phyloP scores from a whole-genome alignment of 2,329 filamentous ascomycete genomes.

The Chrysoporthe deuterocubensis region DNA sequence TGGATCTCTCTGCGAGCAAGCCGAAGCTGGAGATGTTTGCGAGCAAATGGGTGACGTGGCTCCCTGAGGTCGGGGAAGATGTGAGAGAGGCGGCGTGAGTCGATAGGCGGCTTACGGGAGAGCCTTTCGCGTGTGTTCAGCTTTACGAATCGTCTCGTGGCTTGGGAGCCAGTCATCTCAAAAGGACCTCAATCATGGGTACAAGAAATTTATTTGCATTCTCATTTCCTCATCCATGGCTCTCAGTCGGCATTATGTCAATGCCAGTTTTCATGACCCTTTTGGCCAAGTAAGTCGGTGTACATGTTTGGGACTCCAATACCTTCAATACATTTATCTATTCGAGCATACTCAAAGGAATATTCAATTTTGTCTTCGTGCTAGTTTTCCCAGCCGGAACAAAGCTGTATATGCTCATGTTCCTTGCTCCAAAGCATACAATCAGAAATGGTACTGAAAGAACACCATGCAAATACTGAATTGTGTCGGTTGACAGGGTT shows the following conservation, averaged over 20 bases:
- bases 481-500: no score
- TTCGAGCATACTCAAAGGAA: background rate
- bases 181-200: background rate
- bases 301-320: background rate
- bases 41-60: slow-evolving; percentile 20
- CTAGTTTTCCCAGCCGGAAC: no score
- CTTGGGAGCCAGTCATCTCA: background rate
- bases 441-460: no score
- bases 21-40: slow-evolving; percentile 26
- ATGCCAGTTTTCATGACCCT: background rate
- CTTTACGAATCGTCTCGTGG: no score
- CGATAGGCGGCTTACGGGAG: background rate
- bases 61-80: slow-evolving; percentile 24
- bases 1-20: slow-evolving; percentile 14
- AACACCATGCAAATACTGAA: no score
- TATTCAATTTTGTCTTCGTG: background rate
- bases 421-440: background rate
- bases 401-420: background rate
- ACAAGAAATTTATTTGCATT: background rate
- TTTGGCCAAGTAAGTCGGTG: background rate
- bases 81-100: slow-evolving; percentile 19
- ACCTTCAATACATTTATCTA: no score
- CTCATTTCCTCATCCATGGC: background rate
- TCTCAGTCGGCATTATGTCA: background rate
- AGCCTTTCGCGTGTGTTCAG: background rate